Base-by-base conservation (phyloP, 495 filamentous ascomycete species). In the Penicillium egyptiacum region DNA sequence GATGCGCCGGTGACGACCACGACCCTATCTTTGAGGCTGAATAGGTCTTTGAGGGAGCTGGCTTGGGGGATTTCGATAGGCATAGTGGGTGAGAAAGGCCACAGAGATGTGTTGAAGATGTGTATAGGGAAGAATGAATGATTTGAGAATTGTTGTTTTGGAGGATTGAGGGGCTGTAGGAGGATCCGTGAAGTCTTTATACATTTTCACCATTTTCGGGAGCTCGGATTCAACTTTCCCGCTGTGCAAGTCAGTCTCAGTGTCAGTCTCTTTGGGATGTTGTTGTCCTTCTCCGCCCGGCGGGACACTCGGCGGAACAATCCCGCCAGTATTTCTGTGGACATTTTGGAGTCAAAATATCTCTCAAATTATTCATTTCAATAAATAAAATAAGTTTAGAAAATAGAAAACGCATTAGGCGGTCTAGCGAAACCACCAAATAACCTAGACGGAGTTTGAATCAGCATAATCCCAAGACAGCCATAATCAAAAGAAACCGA, bases 1-100 rank as follows among this genome's bases (percentile, higher is more conserved):
- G 82, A 83, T 42, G 82, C 84, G 50, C 84, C 84, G 30, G 84
- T 86, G n/a, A 87, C 77, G 65, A 85, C 70, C 64, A 84, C 80
- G 63, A 84, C 80, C 65, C 84, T 85, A 72, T 82, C 82, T 67
- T 86, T 85, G 45, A 87, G 73, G 70, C 72, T 77, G 68, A 86
- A 75, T 60, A 83, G 74, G 63, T 85, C 41, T 25, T 19, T 28
- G 11, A 53, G 51, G 25, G 39, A 44, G 35, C 28, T 44, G 23
- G 51, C 26, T 44, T 42, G 17, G 20, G 51, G 51, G 25, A 44
- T n/a, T 43, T 42, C 37, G 39, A 53, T 53, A 16, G 51, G 51
- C 51, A 53, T 53, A 2, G 8, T 22, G 22, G 40, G n/a, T 3
- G 33, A n/a, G n/a, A 6, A 44, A 40, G 6, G 25, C 31, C 11